Conservation (phyloP, 805 yeast genomes). For the Candida vartiovaarae region DNA sequence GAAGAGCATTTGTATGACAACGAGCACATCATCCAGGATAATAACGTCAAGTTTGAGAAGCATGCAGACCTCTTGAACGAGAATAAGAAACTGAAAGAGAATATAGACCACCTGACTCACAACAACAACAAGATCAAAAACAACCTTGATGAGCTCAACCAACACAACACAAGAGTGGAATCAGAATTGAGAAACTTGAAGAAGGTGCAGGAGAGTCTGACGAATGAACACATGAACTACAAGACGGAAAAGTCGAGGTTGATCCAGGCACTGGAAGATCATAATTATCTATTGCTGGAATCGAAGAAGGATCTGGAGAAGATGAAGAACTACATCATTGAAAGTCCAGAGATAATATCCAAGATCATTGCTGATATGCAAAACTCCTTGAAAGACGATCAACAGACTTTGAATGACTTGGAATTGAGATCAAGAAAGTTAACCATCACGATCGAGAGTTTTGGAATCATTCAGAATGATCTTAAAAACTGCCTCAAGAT, state of each 20-base stretch:
- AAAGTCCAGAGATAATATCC: slow-evolving; percentile 49
- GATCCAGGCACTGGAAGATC: slow-evolving; percentile 53
- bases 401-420: slow-evolving; percentile 30
- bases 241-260: slow-evolving; percentile 54
- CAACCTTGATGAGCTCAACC: slow-evolving; percentile 36
- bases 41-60: slow-evolving; percentile 43
- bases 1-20: slow-evolving; percentile 70
- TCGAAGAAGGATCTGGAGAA: slow-evolving; percentile 52
- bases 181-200: slow-evolving; percentile 54
- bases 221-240: slow-evolving; percentile 56
- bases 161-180: slow-evolving; percentile 51
- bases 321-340: slow-evolving; percentile 50
- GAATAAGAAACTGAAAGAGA: slow-evolving; percentile 30
- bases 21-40: slow-evolving; percentile 49
- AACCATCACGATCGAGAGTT: slow-evolving; percentile 48
- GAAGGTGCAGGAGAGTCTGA: slow-evolving; percentile 52
- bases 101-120: slow-evolving; percentile 29
- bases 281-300: slow-evolving; percentile 49
- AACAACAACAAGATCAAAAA: slow-evolving; percentile 21
- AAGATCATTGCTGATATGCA: slow-evolving; percentile 48
- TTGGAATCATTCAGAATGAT: slow-evolving; percentile 30
- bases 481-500: slow-evolving; percentile 15
- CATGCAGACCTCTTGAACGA: slow-evolving; percentile 36
- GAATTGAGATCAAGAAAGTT: slow-evolving; percentile 46
- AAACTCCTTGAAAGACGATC: slow-evolving; percentile 35